Base-by-base conservation (phyloP, 2,329 filamentous ascomycete genomes). In the Xylariaceae sp. region DNA sequence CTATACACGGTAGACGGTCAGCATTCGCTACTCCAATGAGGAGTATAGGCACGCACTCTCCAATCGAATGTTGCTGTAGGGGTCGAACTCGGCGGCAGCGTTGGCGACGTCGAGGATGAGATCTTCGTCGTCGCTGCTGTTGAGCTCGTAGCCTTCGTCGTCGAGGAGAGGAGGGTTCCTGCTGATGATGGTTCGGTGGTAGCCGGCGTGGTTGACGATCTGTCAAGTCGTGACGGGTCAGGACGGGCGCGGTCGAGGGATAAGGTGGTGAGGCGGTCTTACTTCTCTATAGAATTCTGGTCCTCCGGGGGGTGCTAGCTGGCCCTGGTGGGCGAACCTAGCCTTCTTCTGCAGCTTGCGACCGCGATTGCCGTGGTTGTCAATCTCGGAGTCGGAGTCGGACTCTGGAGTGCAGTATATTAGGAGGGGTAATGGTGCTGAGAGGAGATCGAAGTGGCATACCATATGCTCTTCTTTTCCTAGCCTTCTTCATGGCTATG, bases 311-410 rank as follows among this genome's bases (percentile, higher is more conserved):
- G 83, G 79, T 41, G 87, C 83, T 57, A 91, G 75, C 63, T 86
- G 84, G 53, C 88, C 88, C 64, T 84, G 78, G 61, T 82, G 85
- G 42, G 88, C 81, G 66, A 89, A 89, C 60, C 83, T 80, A 42
- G 89, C 85, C 62, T 83, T 81, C 69, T 84, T 88, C 75, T 91
- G 89, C 42, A 93, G 76, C 68, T 92, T 93, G 70, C 90, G 83
- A 55, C 87, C 88, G 65, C 88, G 85, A 69, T 91, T 91, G 51
- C 84, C 87, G 61, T 81, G 81, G 61, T 81, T 78, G 54, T 85
- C 79, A 62, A 90, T 84, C 49, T 83, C 81, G 54, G 85, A 84
- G 69, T 93, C 89, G 53, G 87, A 89, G 67, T 92, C 89, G 61
- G 86, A 89, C 56, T 90, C 89, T 91, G 71, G 42, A 45, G 44